phyloP scores from a whole-genome alignment of 768 basidiomycete genomes.

The Paxillus rubicundulus region DNA sequence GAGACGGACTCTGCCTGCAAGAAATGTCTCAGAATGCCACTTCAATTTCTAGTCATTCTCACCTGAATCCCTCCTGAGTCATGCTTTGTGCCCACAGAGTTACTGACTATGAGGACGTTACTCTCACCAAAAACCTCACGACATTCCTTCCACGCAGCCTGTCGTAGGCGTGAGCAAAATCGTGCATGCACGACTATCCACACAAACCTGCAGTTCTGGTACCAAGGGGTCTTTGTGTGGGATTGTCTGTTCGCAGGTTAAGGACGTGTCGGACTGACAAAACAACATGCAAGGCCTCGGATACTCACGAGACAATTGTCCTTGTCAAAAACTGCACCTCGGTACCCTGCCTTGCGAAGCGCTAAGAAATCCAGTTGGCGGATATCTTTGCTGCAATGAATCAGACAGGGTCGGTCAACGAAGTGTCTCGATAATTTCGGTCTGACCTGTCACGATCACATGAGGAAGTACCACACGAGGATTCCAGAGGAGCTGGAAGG shows the following conservation, averaged over 20 bases:
- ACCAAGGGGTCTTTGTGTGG: slow-evolving; percentile 76
- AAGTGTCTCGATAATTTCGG: not conserved
- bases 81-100: slow-evolving; percentile 83
- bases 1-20: slow-evolving; percentile 85
- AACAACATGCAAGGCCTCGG: not conserved
- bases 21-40: not conserved
- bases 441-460: slow-evolving; percentile 62
- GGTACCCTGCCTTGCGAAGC: slow-evolving; percentile 72
- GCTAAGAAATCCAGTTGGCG: slow-evolving; percentile 78
- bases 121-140: slow-evolving; percentile 68
- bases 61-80: slow-evolving; percentile 83
- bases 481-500: slow-evolving; percentile 66
- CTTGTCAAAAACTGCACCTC: slow-evolving; percentile 94
- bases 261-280: not conserved
- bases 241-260: slow-evolving; percentile 54
- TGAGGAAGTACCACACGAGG: slow-evolving; percentile 69
- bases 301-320: slow-evolving; percentile 88
- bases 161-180: slow-evolving; percentile 1
- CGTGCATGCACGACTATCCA: no score
- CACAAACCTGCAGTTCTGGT: slow-evolving; percentile 67
- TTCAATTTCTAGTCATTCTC: slow-evolving; percentile 19
- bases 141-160: slow-evolving; percentile 79
- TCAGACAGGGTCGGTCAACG: slow-evolving; percentile 8
- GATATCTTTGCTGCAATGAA: slow-evolving; percentile 64
- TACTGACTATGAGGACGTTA: slow-evolving; percentile 89